phyloP scores from a whole-genome alignment of 768 basidiomycete species.

The Auriculariales sp. region DNA sequence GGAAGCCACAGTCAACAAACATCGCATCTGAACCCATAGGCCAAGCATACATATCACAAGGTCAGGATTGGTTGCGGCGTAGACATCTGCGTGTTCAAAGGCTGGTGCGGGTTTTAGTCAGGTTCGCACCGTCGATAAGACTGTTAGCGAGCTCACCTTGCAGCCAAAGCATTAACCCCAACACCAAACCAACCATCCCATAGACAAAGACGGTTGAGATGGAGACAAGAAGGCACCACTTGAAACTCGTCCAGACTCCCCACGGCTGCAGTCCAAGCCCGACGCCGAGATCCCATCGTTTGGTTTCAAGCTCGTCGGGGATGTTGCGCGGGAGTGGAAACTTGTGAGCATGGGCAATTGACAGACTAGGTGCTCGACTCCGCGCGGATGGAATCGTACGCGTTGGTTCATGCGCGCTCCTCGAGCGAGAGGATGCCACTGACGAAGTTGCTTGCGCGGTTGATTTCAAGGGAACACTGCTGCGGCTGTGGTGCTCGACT shows the following conservation, averaged over 20 bases:
- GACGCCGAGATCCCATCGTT: too few relatives aligned
- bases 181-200: slow-evolving; percentile 35
- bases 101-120: slow-evolving; percentile 22
- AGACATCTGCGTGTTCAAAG: slow-evolving; percentile 47
- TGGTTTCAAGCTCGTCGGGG: too few relatives aligned
- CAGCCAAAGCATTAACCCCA: slow-evolving; percentile 43
- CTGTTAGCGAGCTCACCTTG: slow-evolving; percentile 11
- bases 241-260: slow-evolving; percentile 54
- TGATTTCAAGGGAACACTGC: too few relatives aligned
- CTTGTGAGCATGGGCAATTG: too few relatives aligned
- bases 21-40: background rate
- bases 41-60: slow-evolving; percentile 17
- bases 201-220: slow-evolving; percentile 35
- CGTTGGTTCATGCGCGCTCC: too few relatives aligned
- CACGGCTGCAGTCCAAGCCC: too few relatives aligned
- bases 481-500: too few relatives aligned
- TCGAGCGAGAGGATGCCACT: too few relatives aligned
- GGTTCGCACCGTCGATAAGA: background rate
- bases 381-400: too few relatives aligned
- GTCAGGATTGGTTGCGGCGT: slow-evolving; percentile 38
- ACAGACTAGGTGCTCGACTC: too few relatives aligned
- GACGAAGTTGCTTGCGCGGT: too few relatives aligned
- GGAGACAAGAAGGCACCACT: slow-evolving; percentile 46
- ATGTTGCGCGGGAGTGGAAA: too few relatives aligned
- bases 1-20: slow-evolving; percentile 17